Evolutionary conservation across 208 protist genomes (phyloP).

Genomic region (Porcisia hertigi): DNA sequence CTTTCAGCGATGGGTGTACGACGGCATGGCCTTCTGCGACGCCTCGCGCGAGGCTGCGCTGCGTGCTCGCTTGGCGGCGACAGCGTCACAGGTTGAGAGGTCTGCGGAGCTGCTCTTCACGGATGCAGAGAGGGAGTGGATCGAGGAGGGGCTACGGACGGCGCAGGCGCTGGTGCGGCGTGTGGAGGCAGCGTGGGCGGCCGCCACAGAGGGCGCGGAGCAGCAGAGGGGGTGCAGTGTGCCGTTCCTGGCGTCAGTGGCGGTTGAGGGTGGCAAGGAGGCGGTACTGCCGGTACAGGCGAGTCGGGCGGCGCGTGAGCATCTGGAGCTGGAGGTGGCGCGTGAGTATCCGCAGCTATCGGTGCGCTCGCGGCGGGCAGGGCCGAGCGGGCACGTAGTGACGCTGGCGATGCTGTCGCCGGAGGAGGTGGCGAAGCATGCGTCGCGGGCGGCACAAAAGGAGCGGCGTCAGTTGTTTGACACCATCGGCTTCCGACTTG

Average conservation of each 20-base stretch:
- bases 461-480: conserved; percentile 41
- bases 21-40: conserved; percentile 62
- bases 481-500: conserved; percentile 67
- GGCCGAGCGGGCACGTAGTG: conserved; percentile 30
- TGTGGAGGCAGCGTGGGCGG: conserved; percentile 23
- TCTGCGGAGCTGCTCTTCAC: conserved; percentile 28
- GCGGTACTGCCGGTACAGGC: conserved; percentile 39
- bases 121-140: conserved; percentile 55
- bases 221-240: neutral
- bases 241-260: conserved; percentile 26
- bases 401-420: conserved; percentile 39
- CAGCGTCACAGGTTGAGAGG: conserved; percentile 8
- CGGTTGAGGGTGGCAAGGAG: conserved; percentile 35
- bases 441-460: conserved; percentile 19
- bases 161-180: conserved; percentile 38
- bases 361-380: conserved; percentile 48
- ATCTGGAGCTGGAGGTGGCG: conserved; percentile 30
- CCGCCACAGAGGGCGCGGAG: neutral
- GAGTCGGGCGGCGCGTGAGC: conserved; percentile 49
- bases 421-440: conserved; percentile 31
- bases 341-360: conserved; percentile 29
- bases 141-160: conserved; percentile 28
- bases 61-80: conserved; percentile 22
- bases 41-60: conserved; percentile 35
- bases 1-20: conserved; percentile 81